Conservation (phyloP, 352 stramenopile genomes). For the Phytophthora uliginosa region DNA sequence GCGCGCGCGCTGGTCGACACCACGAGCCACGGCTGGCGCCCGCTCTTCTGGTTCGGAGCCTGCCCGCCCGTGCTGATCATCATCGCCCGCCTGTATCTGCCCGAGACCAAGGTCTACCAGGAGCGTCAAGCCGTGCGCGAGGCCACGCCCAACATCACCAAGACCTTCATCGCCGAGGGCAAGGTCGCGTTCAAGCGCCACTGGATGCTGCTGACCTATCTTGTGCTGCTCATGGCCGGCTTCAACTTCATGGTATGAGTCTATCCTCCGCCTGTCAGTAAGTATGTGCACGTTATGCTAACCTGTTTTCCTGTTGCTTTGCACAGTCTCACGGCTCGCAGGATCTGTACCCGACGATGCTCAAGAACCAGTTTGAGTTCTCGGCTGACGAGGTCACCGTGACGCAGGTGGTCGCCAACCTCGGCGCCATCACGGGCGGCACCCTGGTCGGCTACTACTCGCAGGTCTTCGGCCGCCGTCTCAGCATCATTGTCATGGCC, state of each 20-base stretch:
- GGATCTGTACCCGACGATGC: constrained; percentile 62
- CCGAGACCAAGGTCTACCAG: constrained; percentile 47
- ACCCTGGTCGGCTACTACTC: constrained; percentile 62
- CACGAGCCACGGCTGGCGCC: constrained; percentile 53
- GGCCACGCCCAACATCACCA: constrained; percentile 31
- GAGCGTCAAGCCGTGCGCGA: constrained; percentile 38
- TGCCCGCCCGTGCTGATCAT: constrained; percentile 58
- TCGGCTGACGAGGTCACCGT: constrained; percentile 50
- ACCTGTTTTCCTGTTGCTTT: constrained; percentile 10
- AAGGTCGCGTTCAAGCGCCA: constrained; percentile 53
- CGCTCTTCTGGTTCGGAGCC: constrained; percentile 58
- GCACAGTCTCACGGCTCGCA: constrained; percentile 50
- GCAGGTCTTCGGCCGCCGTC: constrained; percentile 50
- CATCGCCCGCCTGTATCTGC: constrained; percentile 47
- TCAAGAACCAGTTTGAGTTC: constrained; percentile 57
- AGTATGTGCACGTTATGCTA: background rate
- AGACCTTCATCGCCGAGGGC: constrained; percentile 49
- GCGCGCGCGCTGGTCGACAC: constrained; percentile 44
- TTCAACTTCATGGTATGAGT: constrained; percentile 59
- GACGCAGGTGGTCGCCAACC: constrained; percentile 55
- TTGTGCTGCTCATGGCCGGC: constrained; percentile 54
- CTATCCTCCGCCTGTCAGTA: background rate
- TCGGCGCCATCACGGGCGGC: constrained; percentile 52
- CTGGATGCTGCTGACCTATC: constrained; percentile 54
- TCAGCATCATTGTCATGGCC: constrained; percentile 49